These are phyloP conservation scores for Caryopteris hybrid DNA, from an alignment of 305 asterid species.

Conservation along the genomic window DNA sequence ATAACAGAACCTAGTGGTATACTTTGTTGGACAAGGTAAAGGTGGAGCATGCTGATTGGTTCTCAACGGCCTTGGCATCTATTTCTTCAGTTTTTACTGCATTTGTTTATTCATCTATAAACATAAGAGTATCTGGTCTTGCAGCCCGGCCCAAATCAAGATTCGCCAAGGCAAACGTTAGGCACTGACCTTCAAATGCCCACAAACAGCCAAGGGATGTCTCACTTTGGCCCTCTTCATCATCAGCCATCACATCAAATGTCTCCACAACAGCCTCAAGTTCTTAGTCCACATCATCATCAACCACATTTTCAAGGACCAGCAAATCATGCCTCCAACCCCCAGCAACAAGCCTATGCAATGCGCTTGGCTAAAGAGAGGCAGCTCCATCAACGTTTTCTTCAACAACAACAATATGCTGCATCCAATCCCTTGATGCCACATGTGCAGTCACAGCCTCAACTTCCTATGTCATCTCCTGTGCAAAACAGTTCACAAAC, in stretches of 20 bases:
- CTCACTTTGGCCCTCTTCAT: conserved; percentile 48
- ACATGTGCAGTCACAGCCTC: conserved; percentile 44
- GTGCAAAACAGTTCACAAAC: conserved; percentile 49
- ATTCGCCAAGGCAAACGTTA: conserved; percentile 41
- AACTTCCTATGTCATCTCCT: conserved; percentile 57
- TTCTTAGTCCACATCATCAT: conserved; percentile 46
- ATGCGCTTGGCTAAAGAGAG: conserved; percentile 68
- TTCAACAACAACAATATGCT: conserved; percentile 43
- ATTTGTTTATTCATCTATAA: neutral
- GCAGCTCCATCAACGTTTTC: conserved; percentile 52
- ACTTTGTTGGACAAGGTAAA: neutral
- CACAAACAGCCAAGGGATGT: conserved; percentile 42
- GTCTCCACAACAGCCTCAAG: conserved; percentile 56
- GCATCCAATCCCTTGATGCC: conserved; percentile 50
- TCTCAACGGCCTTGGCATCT: too few species aligned
- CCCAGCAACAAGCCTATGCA: conserved; percentile 77
- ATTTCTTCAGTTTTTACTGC: neutral
- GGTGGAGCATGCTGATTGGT: too few species aligned
- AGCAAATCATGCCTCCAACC: conserved; percentile 45
- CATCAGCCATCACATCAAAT: conserved; percentile 54
- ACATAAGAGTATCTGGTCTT: conserved; percentile 12
- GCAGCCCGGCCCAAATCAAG: conserved; percentile 46
- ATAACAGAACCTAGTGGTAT: neutral
- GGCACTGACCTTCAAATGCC: conserved; percentile 48
- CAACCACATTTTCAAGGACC: conserved; percentile 63